Conservation (phyloP, 495 filamentous ascomycete genomes). For the Penicillium argentinense region DNA sequence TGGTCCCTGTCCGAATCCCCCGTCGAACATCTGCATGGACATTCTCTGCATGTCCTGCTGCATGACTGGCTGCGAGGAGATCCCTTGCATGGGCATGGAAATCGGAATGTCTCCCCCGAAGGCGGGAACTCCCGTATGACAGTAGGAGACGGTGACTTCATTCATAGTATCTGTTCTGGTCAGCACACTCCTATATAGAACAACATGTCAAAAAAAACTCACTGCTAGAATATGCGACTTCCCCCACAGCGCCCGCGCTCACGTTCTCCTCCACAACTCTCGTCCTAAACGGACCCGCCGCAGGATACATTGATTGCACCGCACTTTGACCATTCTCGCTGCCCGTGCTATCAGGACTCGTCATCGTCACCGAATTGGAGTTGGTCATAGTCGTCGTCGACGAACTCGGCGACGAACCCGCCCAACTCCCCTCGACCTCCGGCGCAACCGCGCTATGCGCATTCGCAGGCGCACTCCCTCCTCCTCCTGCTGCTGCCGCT, state of each 20-base stretch:
- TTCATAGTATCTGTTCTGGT: constrained; percentile 9
- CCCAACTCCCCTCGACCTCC: constrained; percentile 17
- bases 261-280: constrained; percentile 9
- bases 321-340: constrained; percentile 23
- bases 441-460: not conserved
- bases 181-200: too few species aligned
- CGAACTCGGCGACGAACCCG: constrained; percentile 24
- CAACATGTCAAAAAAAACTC: too few species aligned
- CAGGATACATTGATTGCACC: too few species aligned
- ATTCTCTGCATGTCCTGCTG: not conserved
- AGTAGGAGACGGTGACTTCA: constrained; percentile 7
- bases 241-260: not conserved
- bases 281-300: constrained; percentile 9
- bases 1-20: too few species aligned
- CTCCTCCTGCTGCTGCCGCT: not conserved
- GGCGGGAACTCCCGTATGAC: constrained; percentile 9
- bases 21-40: too few species aligned
- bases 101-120: constrained; percentile 13
- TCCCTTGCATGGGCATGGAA: constrained; percentile 7
- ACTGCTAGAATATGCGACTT: not conserved
- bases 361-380: constrained; percentile 19
- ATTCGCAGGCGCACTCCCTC: too few species aligned
- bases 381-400: constrained; percentile 17
- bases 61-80: constrained; percentile 3
- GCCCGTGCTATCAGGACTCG: constrained; percentile 27